Evolutionary conservation across 1,284 basidiomycete genomes (phyloP), one percentile per base, ranked within the genome.

Genomic region (Takashimella koratensis): DNA sequence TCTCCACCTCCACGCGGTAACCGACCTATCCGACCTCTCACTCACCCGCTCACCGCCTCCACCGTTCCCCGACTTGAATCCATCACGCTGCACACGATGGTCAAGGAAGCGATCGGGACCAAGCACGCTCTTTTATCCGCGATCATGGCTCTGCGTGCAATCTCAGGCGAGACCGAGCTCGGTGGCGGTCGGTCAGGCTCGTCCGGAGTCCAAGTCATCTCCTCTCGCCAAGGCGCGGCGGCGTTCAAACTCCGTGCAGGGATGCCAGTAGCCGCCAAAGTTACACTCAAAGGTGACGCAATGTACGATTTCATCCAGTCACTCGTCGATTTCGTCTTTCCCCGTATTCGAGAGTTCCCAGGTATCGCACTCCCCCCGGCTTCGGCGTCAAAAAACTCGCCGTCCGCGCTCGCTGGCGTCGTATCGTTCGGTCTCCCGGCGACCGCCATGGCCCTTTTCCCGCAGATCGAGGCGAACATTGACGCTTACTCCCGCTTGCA

Each of bases 231-330:
- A 67, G 84, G 85, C 42, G 86, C 91, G 21, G 87, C 89, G 12
- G 86, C 87, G 0, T 98, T 92, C 88, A 80, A 80, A 69, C 82
- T 95, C 36, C 82, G 95, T 25, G 84, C 84, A 0, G 88, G 89
- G 22, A 78, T 90, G 63, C 91, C 95, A 0, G 79, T 89, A 25
- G 90, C 91, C 53, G 90, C 84, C 60, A 92, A 93, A 78, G 92
- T 97, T 58, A 88, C 90, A 66, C 77, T 98, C 62, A 85, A 84
- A 66, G 94, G 92, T 8, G 86, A 88, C 47, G 84, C 86, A 59
- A 97, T 97, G 87, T 97, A 91, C 79, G 87, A 92, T 65, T 97
- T 98, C 76, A 78, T 98, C 56, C 85, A 86, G 58, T 85, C 84
- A 5, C 83, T 98, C 62, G 84, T 86, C 64, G 93, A 97, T 65